Evolutionary conservation across 2,329 filamentous ascomycete genomes (phyloP).

Genomic region (Ceratocystis eucalypticola): DNA sequence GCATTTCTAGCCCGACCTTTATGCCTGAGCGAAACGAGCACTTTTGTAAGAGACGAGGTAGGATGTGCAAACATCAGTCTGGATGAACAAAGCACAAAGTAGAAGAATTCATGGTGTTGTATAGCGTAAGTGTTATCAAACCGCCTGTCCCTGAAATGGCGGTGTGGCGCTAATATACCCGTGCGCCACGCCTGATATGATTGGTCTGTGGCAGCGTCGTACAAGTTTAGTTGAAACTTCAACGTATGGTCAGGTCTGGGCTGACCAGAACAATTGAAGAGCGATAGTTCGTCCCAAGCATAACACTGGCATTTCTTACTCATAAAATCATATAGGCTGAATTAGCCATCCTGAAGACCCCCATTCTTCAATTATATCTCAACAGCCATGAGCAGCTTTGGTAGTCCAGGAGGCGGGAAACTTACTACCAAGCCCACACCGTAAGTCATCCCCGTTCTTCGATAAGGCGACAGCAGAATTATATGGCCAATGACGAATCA

Average conservation of each 20-base stretch:
- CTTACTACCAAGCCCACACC: slow-evolving; percentile 54
- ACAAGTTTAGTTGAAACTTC: slow-evolving; percentile 7
- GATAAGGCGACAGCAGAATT: background rate
- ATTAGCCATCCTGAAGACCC: too few species aligned
- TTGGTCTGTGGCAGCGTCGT: slow-evolving; percentile 9
- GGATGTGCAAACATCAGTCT: too few species aligned
- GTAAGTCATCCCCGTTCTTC: slow-evolving; percentile 33
- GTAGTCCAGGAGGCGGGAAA: slow-evolving; percentile 53
- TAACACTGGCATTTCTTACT: too few species aligned
- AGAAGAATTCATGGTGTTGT: background rate
- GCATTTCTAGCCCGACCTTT: too few species aligned
- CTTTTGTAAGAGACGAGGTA: too few species aligned
- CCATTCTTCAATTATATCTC: background rate
- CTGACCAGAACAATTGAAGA: background rate
- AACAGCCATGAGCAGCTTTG: slow-evolving; percentile 47
- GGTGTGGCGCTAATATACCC: slow-evolving; percentile 13
- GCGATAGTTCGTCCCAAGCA: too few species aligned
- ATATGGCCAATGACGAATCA: too few species aligned
- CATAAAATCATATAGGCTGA: too few species aligned
- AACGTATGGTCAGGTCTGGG: background rate
- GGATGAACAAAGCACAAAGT: background rate
- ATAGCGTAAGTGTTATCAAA: background rate
- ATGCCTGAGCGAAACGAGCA: too few species aligned
- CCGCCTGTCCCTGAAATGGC: background rate
- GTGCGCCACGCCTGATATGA: slow-evolving; percentile 9